Conservation (phyloP, 1,284 basidiomycete species). For the Ganoderma boninense region DNA sequence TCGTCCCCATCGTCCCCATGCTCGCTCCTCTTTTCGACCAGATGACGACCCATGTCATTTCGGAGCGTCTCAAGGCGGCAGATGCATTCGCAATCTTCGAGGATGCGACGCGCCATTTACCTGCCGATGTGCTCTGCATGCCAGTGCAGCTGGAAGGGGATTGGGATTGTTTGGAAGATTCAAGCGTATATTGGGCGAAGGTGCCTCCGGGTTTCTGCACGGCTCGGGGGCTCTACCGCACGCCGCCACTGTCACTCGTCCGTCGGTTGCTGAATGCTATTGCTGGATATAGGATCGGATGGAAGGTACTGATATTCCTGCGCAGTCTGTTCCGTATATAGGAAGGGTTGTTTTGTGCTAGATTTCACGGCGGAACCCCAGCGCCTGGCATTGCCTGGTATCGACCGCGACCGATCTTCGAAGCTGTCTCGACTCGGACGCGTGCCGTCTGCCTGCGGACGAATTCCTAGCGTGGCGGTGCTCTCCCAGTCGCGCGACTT, state of each 20-base stretch:
- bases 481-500: not conserved
- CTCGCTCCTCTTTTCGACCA: conserved; percentile 15
- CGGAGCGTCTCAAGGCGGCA: conserved; percentile 12
- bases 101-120: not conserved
- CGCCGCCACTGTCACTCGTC: not conserved
- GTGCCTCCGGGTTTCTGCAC: not conserved
- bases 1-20: not conserved
- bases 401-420: no score
- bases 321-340: conserved; percentile 7
- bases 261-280: not conserved
- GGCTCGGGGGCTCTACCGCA: not conserved
- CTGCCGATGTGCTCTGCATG: not conserved
- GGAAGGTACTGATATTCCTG: not conserved
- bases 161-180: not conserved
- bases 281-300: not conserved
- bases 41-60: conserved; percentile 18
- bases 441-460: no score
- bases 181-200: conserved; percentile 16
- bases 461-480: no score
- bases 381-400: no score
- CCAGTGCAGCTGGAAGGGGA: not conserved
- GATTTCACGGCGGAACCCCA: no score
- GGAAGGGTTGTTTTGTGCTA: not conserved
- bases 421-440: no score
- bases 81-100: conserved; percentile 16